phyloP scores from a whole-genome alignment of 1,284 basidiomycete species.

The Ganoderma meredithae region DNA sequence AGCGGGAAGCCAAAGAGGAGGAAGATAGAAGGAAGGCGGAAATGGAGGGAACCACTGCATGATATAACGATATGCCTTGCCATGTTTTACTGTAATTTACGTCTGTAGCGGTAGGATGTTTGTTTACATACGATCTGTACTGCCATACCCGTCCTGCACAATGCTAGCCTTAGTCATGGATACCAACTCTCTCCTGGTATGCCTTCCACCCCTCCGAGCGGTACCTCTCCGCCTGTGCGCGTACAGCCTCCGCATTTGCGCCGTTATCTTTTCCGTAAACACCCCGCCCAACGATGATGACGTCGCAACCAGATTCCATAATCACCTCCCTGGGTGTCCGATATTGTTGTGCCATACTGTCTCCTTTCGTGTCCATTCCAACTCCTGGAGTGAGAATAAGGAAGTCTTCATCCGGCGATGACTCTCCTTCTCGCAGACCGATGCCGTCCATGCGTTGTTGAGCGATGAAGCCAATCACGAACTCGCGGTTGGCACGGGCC shows the following conservation, averaged over 20 bases:
- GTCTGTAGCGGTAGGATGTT: conserved; percentile 29
- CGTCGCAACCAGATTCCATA: conserved; percentile 87
- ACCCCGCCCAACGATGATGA: conserved; percentile 98
- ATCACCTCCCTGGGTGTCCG: conserved; percentile 91
- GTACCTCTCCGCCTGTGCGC: conserved; percentile 84
- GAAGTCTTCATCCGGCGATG: conserved; percentile 73
- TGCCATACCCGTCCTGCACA: conserved; percentile 4
- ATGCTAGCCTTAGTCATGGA: conserved; percentile 1
- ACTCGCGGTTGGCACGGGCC: conserved; percentile 83
- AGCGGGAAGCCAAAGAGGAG: conserved; percentile 68
- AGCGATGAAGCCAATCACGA: conserved; percentile 97
- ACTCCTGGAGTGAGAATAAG: conserved; percentile 95
- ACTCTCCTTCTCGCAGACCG: conserved; percentile 47
- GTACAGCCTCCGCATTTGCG: conserved; percentile 64
- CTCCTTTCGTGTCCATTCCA: conserved; percentile 84
- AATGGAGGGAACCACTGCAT: conserved; percentile 34
- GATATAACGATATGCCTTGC: conserved; percentile 11
- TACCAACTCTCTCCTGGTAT: conserved; percentile 63
- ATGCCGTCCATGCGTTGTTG: conserved; percentile 82
- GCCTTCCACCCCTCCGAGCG: conserved; percentile 91
- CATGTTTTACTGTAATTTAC: conserved; percentile 3
- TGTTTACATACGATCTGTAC: conserved; percentile 19
- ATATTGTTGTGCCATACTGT: conserved; percentile 96
- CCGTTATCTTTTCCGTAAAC: conserved; percentile 84
- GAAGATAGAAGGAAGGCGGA: conserved; percentile 46